Evolutionary conservation across 306 rosid species (phyloP), one percentile per base, ranked within the genome.

Genomic region (Citrullus amarus): DNA sequence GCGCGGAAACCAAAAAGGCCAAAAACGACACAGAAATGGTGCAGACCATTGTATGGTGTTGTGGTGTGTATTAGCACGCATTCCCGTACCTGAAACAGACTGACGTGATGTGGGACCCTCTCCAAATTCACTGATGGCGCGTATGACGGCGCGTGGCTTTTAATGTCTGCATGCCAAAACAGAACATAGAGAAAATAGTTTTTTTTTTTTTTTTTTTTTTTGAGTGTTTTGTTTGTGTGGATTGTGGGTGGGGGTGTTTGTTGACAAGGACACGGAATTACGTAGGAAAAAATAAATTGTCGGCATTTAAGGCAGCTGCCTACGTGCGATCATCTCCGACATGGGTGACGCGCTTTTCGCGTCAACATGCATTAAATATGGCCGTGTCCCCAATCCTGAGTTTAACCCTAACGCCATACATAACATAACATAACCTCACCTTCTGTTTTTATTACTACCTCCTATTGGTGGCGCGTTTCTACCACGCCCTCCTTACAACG

Each of bases 261-360:
- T 9, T 36, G 83, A 84, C 67, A 80, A 22, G 55, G 83, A 76
- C 86, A 84, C 82, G 85, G 79, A 81, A 86, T 65, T 84, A 81
- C 88, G 58, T 81, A 58, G 77, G 84, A 85, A 83, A 88, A 83
- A 86, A 68, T 85, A 66, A 75, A 79, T 82, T 84, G 88, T 89
- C 89, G 81, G 92, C 92, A 88, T 87, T 83, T 82, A 83, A 84
- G 86, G 85, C 89, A 85, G 88, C 86, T 77, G 78, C 84, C 83
- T 83, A 85, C 90, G 89, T 84, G 91, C 78, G 85, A 56, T 83
- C 83, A 73, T 82, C 82, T 90, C 90, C 82, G 87, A 82, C 95
- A 84, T 80, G 25, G 36, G 81, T 86, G 86, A 87, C 92, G 85
- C 81, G 77, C 81, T 67, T 32, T 84, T 86, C 54, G 83, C 83